Evolutionary conservation across 805 yeast genomes (phyloP), one percentile per base, ranked within the genome.

Genomic region (Starmerella riodocensis): DNA sequence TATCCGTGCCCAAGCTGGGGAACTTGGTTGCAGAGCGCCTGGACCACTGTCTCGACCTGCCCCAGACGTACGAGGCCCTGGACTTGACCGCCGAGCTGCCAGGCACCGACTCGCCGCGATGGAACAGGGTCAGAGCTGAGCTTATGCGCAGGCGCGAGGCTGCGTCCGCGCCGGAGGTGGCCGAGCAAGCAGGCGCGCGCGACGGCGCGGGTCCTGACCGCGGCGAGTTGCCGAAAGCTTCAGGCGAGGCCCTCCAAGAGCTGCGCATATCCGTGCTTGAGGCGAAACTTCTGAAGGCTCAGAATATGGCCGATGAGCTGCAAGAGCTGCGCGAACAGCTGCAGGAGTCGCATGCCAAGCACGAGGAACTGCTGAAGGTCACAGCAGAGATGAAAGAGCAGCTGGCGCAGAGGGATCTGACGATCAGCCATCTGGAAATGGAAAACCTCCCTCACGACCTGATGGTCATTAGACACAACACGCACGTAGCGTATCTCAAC

Each of bases 361-460:
- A 39, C 14, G 18, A 19, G 13, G 18, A 25, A 4, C 36, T 36
- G 13, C 17, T 20, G 11, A 11, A 12, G 25, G 19, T 29, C 21
- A n/a, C 39, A 6, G 24, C 13, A 11, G 26, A 29, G 9, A 19
- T 43, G 1, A 34, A 43, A 17, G 46, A 48, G 19, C 32, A 40
- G 20, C 35, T 47, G 3, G 32, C 20, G 8, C 45, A 41, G 4
- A 46, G 52, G 1, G 53, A 52, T 21, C 31, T 22, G 4, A 45
- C 51, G 8, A 40, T 58, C 6, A 31, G 32, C 0, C 46, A 46
- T 22, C 43, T 56, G 14, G 24, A 21, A 22, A 19, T 26, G 16
- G 29, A 23, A 16, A 35, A 26, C 19, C 35, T 42, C 19, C 49
- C 49, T 7, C n/a, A 18, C 20, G 33, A 23, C 17, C 31, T 42